Conservation (phyloP, 257 asterid genomes). For the Pogostemon cablin region DNA sequence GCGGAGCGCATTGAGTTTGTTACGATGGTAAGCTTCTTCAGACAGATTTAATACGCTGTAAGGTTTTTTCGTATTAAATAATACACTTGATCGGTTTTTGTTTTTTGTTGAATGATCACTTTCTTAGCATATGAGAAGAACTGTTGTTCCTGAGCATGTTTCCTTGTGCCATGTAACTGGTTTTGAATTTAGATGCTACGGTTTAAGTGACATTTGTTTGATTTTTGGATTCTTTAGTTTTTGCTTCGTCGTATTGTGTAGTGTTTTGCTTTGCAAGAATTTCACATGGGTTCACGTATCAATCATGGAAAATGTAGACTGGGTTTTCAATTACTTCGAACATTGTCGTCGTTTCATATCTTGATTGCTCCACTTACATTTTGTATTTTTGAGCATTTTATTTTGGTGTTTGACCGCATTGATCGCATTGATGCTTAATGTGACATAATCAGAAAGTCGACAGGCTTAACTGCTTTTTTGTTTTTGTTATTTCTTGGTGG, state of each 20-base stretch:
- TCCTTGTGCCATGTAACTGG: not conserved
- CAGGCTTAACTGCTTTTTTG: not conserved
- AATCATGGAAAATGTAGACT: not conserved
- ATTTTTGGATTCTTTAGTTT: not conserved
- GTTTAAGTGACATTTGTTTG: not conserved
- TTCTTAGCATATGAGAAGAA: not conserved
- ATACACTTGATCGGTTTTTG: not conserved
- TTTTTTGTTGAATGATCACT: not conserved
- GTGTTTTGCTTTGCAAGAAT: not conserved
- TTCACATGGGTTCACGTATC: not conserved
- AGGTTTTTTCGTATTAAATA: not conserved
- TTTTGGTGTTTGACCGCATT: not conserved
- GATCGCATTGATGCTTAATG: not conserved
- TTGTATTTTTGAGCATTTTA: not conserved
- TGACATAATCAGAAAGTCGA: not conserved
- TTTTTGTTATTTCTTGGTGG: not conserved
- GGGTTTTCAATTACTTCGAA: not conserved
- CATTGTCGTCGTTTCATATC: not conserved
- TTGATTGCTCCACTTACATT: not conserved
- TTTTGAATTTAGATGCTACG: not conserved
- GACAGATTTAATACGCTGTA: not conserved
- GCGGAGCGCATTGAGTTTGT: conserved; percentile 15
- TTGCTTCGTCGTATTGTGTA: not conserved
- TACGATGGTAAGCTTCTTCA: conserved; percentile 30
- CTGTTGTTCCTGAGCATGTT: not conserved